Evolutionary conservation across 371 early-diverging fungal species (phyloP).

Genomic region (Mucor mucedo): DNA sequence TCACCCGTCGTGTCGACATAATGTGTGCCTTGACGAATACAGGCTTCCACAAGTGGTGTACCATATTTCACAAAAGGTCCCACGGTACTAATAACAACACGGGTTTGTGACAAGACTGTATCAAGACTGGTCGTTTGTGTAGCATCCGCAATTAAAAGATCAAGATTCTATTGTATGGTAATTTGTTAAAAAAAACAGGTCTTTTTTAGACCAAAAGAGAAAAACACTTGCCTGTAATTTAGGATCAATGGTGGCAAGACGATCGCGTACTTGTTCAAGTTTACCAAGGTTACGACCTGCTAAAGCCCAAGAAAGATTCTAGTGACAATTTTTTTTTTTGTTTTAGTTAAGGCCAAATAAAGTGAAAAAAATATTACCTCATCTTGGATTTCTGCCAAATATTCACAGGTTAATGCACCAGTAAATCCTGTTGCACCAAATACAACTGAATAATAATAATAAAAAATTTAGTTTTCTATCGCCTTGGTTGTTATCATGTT

Average conservation of each 20-base stretch:
- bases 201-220: not conserved
- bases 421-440: constrained; percentile 93
- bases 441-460: constrained; percentile 38
- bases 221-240: constrained; percentile 18
- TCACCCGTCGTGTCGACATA: constrained; percentile 96
- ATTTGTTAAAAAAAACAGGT: not conserved
- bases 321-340: not conserved
- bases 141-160: constrained; percentile 29
- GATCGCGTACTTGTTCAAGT: constrained; percentile 28
- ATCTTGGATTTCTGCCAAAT: constrained; percentile 36
- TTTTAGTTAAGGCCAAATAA: too few relatives aligned
- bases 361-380: constrained; percentile 22
- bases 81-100: constrained; percentile 84
- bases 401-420: constrained; percentile 73
- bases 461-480: not conserved
- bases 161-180: constrained; percentile 10
- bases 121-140: constrained; percentile 24
- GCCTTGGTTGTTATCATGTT: too few relatives aligned
- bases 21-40: constrained; percentile 81
- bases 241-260: constrained; percentile 15
- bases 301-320: constrained; percentile 47
- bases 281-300: constrained; percentile 32
- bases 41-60: constrained; percentile 79
- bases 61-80: constrained; percentile 64
- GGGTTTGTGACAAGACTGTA: constrained; percentile 61